These are phyloP conservation scores for Zoysia matrella DNA, from an alignment of 202 grass and related monocot species.

Conservation along the genomic window DNA sequence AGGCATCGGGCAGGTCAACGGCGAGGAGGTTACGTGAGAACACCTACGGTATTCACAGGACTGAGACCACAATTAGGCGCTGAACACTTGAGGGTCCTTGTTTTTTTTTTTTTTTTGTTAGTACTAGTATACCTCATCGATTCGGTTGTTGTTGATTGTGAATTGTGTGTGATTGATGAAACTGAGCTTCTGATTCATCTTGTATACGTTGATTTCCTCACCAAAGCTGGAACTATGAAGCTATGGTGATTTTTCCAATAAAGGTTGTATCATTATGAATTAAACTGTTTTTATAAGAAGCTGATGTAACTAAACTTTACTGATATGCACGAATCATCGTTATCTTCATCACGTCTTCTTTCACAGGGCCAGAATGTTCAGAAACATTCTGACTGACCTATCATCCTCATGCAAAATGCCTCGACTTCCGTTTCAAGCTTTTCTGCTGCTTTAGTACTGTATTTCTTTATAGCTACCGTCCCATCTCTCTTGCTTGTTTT, in stretches of 20 bases:
- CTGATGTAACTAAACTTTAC: neutral
- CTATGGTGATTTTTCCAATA: neutral
- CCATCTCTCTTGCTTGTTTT: neutral
- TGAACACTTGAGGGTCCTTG: neutral
- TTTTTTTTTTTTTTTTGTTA: neutral
- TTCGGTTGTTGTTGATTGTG: neutral
- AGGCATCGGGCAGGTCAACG: neutral
- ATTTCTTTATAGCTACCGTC: neutral
- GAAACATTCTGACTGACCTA: neutral
- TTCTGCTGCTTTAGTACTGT: neutral
- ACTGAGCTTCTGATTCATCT: conserved; percentile 12
- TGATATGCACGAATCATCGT: too few relatives aligned
- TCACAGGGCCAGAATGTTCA: neutral
- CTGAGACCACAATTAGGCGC: neutral
- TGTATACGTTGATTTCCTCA: too few relatives aligned
- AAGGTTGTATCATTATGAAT: neutral
- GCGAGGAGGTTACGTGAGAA: neutral
- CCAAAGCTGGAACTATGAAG: neutral
- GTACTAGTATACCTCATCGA: neutral
- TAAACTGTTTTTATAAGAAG: neutral
- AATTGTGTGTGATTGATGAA: neutral
- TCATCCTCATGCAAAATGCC: conserved; percentile 15
- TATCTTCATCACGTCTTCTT: conserved; percentile 1
- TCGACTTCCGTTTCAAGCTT: neutral
- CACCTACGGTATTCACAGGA: neutral